Percentiles rank a stretch among this genome's conserved stretches.
phyloP scores from a whole-genome alignment of 306 rosid genomes.

The Elaeagnus macrophylla region DNA sequence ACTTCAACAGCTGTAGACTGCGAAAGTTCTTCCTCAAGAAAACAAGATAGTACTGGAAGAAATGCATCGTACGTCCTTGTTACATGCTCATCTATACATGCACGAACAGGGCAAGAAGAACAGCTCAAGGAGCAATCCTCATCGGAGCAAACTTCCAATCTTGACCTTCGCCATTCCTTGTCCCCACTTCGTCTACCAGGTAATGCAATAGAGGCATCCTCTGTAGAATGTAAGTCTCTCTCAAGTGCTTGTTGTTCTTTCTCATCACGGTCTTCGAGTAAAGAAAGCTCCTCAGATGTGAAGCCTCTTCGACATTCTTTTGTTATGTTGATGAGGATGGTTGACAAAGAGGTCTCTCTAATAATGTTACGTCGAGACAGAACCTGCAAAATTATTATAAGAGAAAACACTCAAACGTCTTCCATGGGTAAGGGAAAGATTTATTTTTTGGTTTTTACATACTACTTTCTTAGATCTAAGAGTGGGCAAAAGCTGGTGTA shows the following conservation, averaged over 20 bases:
- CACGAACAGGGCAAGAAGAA: conserved; percentile 62
- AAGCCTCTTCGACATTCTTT: conserved; percentile 48
- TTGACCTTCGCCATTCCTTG: conserved; percentile 84
- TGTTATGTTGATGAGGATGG: conserved; percentile 42
- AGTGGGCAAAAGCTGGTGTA: neutral
- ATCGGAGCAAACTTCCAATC: conserved; percentile 63
- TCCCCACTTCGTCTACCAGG: conserved; percentile 93
- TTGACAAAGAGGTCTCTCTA: conserved; percentile 50
- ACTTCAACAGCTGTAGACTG: conserved; percentile 44
- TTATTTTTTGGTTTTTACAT: neutral
- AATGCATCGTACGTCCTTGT: conserved; percentile 64
- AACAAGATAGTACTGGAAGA: conserved; percentile 44
- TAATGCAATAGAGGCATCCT: conserved; percentile 50
- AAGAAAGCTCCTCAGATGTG: conserved; percentile 44
- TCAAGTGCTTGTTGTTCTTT: conserved; percentile 61
- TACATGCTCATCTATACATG: conserved; percentile 79
- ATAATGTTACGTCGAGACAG: conserved; percentile 55
- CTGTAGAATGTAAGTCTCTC: conserved; percentile 39
- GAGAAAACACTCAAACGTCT: conserved; percentile 10
- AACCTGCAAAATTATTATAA: conserved; percentile 37
- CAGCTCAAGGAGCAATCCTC: conserved; percentile 35
- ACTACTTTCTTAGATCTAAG: conserved; percentile 1
- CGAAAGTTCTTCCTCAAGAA: conserved; percentile 42
- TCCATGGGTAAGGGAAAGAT: neutral
- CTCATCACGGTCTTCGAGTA: conserved; percentile 53